A percentile compares a stretch with the other conserved stretches of the same genome.
Conservation (phyloP, 441 rosid genomes). For the Oxalis stricta region DNA sequence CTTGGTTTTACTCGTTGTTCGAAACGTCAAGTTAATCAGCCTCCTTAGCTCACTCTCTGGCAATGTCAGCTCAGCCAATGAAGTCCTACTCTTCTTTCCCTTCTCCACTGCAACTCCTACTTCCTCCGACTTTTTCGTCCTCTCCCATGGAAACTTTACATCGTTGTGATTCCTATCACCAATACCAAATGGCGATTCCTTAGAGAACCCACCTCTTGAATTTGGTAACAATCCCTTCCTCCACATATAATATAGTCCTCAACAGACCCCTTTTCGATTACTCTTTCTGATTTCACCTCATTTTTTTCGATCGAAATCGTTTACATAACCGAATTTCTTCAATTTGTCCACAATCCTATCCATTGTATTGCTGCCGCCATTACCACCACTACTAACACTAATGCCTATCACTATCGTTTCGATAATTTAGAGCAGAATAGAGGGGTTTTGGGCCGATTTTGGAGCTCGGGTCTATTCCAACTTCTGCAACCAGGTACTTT, state of each 20-base stretch:
- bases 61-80: conserved; percentile 64
- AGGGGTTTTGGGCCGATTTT: conserved; percentile 15
- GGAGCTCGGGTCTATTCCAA: conserved; percentile 21
- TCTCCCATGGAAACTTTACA: conserved; percentile 82
- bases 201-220: conserved; percentile 43
- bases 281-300: conserved; percentile 24
- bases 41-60: conserved; percentile 65
- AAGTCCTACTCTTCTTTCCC: conserved; percentile 41
- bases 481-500: conserved; percentile 19
- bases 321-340: conserved; percentile 56
- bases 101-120: conserved; percentile 35
- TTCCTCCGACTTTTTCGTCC: conserved; percentile 23
- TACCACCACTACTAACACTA: conserved; percentile 9
- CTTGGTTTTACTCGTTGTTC: conserved; percentile 45
- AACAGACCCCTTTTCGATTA: conserved; percentile 56
- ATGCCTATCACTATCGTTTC: conserved; percentile 15
- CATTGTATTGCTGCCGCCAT: conserved; percentile 50
- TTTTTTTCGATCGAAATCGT: conserved; percentile 25
- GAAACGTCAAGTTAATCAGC: conserved; percentile 61
- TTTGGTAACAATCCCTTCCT: conserved; percentile 53
- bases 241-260: conserved; percentile 68
- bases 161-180: conserved; percentile 33
- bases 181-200: conserved; percentile 32
- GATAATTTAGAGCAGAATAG: conserved; percentile 19
- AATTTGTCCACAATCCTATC: conserved; percentile 67